These are phyloP conservation scores for Tillandsia fasciculata DNA, from an alignment of 176 grass and related monocot genomes.

Conservation along the genomic window DNA sequence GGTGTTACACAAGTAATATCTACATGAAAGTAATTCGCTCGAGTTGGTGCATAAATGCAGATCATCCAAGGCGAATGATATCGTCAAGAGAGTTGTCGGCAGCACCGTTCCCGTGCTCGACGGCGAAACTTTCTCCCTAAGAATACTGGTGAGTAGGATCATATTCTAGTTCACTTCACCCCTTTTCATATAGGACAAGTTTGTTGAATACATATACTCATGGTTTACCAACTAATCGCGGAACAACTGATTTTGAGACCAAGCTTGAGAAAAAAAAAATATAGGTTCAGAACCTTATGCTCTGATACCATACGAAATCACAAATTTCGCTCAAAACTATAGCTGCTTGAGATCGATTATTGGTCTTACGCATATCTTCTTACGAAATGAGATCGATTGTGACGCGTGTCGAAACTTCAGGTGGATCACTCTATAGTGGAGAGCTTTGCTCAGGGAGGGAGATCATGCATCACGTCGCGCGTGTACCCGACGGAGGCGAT, in stretches of 20 bases:
- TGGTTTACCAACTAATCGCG: too few species aligned
- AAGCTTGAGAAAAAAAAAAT: too few species aligned
- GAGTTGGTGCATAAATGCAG: constrained; percentile 10
- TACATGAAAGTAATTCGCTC: neutral
- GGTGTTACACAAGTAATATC: too few species aligned
- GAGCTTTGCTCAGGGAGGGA: constrained; percentile 64
- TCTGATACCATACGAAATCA: too few species aligned
- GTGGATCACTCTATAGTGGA: constrained; percentile 94
- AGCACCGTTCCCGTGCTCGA: constrained; percentile 55
- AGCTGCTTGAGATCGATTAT: too few species aligned
- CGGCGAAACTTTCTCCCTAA: constrained; percentile 40
- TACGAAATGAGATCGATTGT: too few species aligned
- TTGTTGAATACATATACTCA: too few species aligned
- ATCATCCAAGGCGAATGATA: constrained; percentile 63
- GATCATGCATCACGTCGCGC: constrained; percentile 58
- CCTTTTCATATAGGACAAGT: too few species aligned
- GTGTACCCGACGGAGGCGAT: constrained; percentile 86
- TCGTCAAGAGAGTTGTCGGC: constrained; percentile 76
- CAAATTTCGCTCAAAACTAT: too few species aligned
- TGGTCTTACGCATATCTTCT: too few species aligned
- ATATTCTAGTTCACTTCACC: neutral
- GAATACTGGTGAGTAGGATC: constrained; percentile 38
- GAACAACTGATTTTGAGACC: too few species aligned
- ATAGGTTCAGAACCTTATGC: too few species aligned
- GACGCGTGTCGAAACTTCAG: constrained; percentile 3